These are phyloP conservation scores for Tubosaeta sp. DNA, from an alignment of 768 basidiomycete genomes.

Conservation along the genomic window DNA sequence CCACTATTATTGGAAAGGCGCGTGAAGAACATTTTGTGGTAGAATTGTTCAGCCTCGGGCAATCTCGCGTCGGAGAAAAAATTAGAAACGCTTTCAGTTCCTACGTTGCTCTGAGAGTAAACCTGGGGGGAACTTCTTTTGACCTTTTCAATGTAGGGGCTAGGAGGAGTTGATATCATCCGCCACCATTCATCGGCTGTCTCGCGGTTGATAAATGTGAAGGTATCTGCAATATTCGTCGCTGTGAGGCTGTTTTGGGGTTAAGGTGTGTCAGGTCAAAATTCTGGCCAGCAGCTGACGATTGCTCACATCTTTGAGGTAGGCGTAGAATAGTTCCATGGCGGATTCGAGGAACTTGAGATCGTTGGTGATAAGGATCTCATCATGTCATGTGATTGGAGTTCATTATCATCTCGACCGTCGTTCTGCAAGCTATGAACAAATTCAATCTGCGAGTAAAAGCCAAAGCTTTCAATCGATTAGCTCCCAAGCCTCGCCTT, in stretches of 20 bases:
- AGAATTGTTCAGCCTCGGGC: background rate
- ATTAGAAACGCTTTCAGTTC: background rate
- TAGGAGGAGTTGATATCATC: slow-evolving; percentile 13
- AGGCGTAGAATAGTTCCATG: slow-evolving; percentile 5
- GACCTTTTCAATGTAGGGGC: slow-evolving; percentile 2
- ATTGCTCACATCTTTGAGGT: background rate
- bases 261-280: background rate
- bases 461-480: background rate
- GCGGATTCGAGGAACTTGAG: background rate
- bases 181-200: slow-evolving; percentile 26
- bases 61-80: background rate
- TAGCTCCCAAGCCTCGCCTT: background rate
- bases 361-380: background rate
- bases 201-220: slow-evolving; percentile 11
- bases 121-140: background rate
- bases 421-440: too few species aligned
- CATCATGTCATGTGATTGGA: too few species aligned
- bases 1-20: background rate
- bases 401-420: too few species aligned
- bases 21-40: background rate
- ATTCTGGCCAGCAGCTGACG: background rate
- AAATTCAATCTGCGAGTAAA: too few species aligned
- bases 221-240: slow-evolving; percentile 5
- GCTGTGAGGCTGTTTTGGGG: background rate
- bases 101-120: background rate